Evolutionary conservation across 169 alveolate species (phyloP).

Genomic region (Babesia bigemina): DNA sequence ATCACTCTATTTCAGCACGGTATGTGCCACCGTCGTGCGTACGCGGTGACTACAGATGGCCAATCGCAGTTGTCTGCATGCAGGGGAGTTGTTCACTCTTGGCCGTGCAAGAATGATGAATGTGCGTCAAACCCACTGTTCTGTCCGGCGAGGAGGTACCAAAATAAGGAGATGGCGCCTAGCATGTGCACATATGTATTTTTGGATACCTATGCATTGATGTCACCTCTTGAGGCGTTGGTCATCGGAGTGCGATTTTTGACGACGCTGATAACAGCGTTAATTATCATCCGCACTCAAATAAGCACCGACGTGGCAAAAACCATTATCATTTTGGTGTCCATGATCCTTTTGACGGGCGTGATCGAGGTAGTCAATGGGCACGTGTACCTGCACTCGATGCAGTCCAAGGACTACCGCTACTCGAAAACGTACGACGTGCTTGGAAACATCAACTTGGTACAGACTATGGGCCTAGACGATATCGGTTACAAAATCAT

Average conservation of each 20-base stretch:
- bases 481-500: slow-evolving; percentile 56
- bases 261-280: slow-evolving; percentile 2
- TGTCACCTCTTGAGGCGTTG: slow-evolving; percentile 42
- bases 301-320: not conserved
- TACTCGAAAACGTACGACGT: slow-evolving; percentile 36
- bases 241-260: slow-evolving; percentile 26
- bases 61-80: not conserved
- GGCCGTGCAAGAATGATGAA: slow-evolving; percentile 31
- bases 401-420: slow-evolving; percentile 50
- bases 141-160: slow-evolving; percentile 56
- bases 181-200: slow-evolving; percentile 39
- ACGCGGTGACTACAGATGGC: not conserved
- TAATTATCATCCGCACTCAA: slow-evolving; percentile 2
- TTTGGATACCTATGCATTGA: slow-evolving; percentile 32
- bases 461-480: slow-evolving; percentile 31
- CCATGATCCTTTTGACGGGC: slow-evolving; percentile 16
- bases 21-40: slow-evolving; percentile 48
- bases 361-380: slow-evolving; percentile 50
- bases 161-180: slow-evolving; percentile 51
- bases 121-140: slow-evolving; percentile 42
- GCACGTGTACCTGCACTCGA: slow-evolving; percentile 20
- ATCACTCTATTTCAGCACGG: slow-evolving; percentile 65
- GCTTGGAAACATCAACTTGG: slow-evolving; percentile 21
- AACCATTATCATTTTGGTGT: slow-evolving; percentile 2
- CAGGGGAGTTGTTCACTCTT: slow-evolving; percentile 39